These are phyloP conservation scores for Euphorbia tirucalli DNA, from an alignment of 345 rosid genomes.

Conservation along the genomic window DNA sequence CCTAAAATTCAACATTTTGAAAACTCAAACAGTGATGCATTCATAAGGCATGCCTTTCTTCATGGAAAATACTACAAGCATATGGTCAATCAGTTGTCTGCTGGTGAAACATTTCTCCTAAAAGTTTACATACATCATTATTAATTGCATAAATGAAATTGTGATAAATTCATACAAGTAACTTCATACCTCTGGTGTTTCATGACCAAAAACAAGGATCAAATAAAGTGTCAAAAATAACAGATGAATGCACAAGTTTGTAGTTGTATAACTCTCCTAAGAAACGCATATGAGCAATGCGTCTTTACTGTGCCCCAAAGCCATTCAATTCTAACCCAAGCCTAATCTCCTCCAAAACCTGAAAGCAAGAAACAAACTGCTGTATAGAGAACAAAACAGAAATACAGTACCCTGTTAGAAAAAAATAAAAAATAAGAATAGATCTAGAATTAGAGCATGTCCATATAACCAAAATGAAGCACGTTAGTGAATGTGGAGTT, in stretches of 20 bases:
- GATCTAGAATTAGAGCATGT: neutral
- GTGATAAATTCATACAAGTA: neutral
- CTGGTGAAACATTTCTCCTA: neutral
- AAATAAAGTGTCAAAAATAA: slow-evolving; percentile 88
- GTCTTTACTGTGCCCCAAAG: slow-evolving; percentile 95
- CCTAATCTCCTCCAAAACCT: slow-evolving; percentile 98
- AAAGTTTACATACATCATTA: neutral
- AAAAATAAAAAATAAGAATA: too few species aligned
- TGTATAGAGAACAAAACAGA: neutral
- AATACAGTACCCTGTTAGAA: too few species aligned
- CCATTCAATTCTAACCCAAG: slow-evolving; percentile 92
- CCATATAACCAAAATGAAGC: neutral
- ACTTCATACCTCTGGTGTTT: slow-evolving; percentile 67
- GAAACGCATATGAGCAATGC: slow-evolving; percentile 93
- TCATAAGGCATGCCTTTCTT: neutral
- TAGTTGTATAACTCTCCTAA: slow-evolving; percentile 98
- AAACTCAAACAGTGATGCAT: neutral
- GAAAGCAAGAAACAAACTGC: slow-evolving; percentile 28
- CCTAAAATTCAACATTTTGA: neutral
- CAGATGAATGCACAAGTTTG: slow-evolving; percentile 95
- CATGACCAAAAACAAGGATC: slow-evolving; percentile 77
- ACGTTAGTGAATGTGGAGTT: neutral
- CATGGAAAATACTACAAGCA: neutral
- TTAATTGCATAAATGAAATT: neutral
- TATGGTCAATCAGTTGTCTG: neutral